Percentiles rank a stretch among this genome's conserved stretches.
These are phyloP conservation scores for Phylloporus sp. DNA, from an alignment of 768 basidiomycete species.

Conservation along the genomic window DNA sequence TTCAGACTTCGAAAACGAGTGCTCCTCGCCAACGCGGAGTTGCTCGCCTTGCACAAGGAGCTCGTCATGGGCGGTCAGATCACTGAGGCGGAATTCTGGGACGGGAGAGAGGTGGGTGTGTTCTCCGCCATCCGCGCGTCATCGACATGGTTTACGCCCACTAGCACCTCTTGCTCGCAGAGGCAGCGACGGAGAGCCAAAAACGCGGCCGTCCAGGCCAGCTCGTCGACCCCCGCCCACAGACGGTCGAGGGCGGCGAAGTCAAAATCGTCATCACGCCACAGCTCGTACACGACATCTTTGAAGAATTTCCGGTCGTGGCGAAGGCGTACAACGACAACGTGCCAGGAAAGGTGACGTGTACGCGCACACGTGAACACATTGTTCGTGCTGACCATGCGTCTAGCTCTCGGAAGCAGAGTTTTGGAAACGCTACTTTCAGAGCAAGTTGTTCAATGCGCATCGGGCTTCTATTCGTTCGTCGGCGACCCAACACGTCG, in stretches of 20 bases:
- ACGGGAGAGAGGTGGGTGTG: slow-evolving; percentile 77
- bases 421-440: slow-evolving; percentile 97
- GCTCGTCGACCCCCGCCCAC: slow-evolving; percentile 83
- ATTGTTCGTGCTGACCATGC: slow-evolving; percentile 5
- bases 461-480: slow-evolving; percentile 91
- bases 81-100: slow-evolving; percentile 95
- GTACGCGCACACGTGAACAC: neutral
- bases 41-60: slow-evolving; percentile 78
- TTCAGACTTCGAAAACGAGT: slow-evolving; percentile 77
- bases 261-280: slow-evolving; percentile 87
- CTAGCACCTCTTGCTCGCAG: slow-evolving; percentile 74
- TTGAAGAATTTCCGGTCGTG: slow-evolving; percentile 96
- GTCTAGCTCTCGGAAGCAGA: slow-evolving; percentile 78
- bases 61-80: slow-evolving; percentile 83
- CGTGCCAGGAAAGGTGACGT: slow-evolving; percentile 74
- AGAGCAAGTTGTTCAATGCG: slow-evolving; percentile 91
- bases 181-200: slow-evolving; percentile 68
- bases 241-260: slow-evolving; percentile 78
- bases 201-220: slow-evolving; percentile 79
- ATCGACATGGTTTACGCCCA: too few relatives aligned
- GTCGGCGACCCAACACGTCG: slow-evolving; percentile 75
- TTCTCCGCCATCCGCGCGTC: too few relatives aligned
- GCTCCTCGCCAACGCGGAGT: slow-evolving; percentile 68
- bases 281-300: slow-evolving; percentile 91
- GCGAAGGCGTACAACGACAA: slow-evolving; percentile 89